Conservation (phyloP, 2,329 filamentous ascomycete species). For the Dothistroma septosporum region DNA sequence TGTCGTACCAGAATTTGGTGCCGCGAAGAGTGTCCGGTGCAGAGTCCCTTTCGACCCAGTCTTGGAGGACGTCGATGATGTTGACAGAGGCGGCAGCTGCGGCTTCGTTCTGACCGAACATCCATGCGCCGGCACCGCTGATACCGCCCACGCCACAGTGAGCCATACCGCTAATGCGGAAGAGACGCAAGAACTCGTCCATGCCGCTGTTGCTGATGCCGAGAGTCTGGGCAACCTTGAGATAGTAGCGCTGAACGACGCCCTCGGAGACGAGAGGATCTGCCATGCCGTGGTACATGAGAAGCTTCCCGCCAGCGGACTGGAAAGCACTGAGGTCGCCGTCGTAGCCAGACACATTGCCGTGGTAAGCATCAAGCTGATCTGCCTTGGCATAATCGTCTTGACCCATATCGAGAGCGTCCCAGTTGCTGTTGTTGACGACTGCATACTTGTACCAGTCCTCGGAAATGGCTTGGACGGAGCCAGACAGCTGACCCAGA, state of each 20-base stretch:
- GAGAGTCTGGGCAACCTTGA: conserved; percentile 42
- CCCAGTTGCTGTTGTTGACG: conserved; percentile 44
- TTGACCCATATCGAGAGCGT: conserved; percentile 37
- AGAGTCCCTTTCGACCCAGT: conserved; percentile 34
- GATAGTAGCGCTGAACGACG: conserved; percentile 48
- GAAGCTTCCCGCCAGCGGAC: conserved; percentile 43
- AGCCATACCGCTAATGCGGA: conserved; percentile 50
- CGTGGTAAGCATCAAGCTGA: conserved; percentile 39
- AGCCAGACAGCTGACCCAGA: conserved; percentile 39
- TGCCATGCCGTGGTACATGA: conserved; percentile 42
- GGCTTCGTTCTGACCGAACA: conserved; percentile 37
- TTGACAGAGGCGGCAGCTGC: conserved; percentile 38
- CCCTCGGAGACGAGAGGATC: conserved; percentile 45
- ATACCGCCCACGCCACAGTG: conserved; percentile 48
- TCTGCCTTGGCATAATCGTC: conserved; percentile 42
- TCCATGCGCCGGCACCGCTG: conserved; percentile 41
- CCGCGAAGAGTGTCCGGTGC: conserved; percentile 37
- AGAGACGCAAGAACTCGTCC: conserved; percentile 45
- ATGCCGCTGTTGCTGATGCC: conserved; percentile 37
- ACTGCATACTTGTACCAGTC: conserved; percentile 52
- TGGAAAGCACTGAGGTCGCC: conserved; percentile 39
- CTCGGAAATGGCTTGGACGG: conserved; percentile 41
- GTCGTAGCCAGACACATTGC: conserved; percentile 40
- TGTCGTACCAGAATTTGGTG: conserved; percentile 45
- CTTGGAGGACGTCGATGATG: conserved; percentile 46